Conservation (phyloP, 1,284 basidiomycete genomes). For the Austroboletus novae-zelandiae region DNA sequence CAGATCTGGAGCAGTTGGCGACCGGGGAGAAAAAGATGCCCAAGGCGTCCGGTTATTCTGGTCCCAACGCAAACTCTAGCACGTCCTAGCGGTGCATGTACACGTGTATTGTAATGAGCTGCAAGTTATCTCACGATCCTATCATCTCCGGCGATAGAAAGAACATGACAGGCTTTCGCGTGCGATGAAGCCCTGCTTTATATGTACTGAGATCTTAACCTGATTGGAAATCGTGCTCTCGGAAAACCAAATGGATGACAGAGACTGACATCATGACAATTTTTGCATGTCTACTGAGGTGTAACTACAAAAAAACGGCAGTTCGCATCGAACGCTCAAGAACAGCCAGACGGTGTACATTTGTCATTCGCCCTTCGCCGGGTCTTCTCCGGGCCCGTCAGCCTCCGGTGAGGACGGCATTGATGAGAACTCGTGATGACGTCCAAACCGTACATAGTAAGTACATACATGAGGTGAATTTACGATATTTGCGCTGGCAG, state of each 20-base stretch:
- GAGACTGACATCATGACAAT: constrained; percentile 13
- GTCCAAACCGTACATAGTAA: too few species aligned
- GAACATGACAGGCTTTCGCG: too few species aligned
- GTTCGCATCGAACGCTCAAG: constrained; percentile 91
- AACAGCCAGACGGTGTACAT: constrained; percentile 94
- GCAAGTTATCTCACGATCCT: too few species aligned
- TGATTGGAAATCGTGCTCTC: too few species aligned
- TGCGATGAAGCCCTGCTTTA: too few species aligned
- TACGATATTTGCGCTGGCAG: too few species aligned
- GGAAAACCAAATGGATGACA: too few species aligned
- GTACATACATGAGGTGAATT: constrained; percentile 71
- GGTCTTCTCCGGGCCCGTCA: constrained; percentile 94
- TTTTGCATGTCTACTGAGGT: constrained; percentile 52
- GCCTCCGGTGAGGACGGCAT: constrained; percentile 84
- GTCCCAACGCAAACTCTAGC: neutral
- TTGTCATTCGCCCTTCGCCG: constrained; percentile 96
- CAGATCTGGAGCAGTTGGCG: constrained; percentile 82
- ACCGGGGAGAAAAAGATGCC: constrained; percentile 89
- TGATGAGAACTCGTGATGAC: constrained; percentile 96
- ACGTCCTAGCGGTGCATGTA: too few species aligned
- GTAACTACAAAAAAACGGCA: constrained; percentile 85
- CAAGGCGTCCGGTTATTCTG: constrained; percentile 49
- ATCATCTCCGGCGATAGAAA: too few species aligned
- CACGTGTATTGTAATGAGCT: too few species aligned
- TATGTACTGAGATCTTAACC: too few species aligned